These are phyloP conservation scores for Syzygium syzygioides DNA, from an alignment of 441 rosid species.

Conservation along the genomic window DNA sequence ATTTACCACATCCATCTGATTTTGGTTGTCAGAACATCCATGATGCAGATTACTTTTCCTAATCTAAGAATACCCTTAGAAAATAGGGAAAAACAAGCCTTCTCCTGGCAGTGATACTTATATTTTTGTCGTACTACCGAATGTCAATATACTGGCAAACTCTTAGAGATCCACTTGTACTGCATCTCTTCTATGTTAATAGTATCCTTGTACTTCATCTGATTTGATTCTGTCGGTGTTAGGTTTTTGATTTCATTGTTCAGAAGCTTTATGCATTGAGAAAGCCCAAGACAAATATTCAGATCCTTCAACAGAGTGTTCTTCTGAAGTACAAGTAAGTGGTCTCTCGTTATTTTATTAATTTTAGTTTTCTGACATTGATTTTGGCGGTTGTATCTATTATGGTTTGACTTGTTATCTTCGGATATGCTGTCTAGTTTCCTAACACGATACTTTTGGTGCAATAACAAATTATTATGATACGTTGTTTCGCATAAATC, in stretches of 20 bases:
- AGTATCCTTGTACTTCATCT: constrained; percentile 6
- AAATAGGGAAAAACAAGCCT: not conserved
- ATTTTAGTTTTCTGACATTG: not conserved
- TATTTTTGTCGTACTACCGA: not conserved
- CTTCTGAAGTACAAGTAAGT: constrained; percentile 94
- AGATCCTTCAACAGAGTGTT: constrained; percentile 98
- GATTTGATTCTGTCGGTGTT: constrained; percentile 4
- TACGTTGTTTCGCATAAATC: not conserved
- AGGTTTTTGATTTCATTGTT: constrained; percentile 98
- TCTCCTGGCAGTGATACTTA: not conserved
- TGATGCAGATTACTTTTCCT: not conserved
- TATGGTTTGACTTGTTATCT: not conserved
- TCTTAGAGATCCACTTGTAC: constrained; percentile 8
- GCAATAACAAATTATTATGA: not conserved
- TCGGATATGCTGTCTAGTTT: not conserved
- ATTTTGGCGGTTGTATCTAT: not conserved
- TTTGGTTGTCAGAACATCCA: not conserved
- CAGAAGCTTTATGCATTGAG: constrained; percentile 97
- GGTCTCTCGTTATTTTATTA: not conserved
- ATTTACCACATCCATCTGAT: not conserved
- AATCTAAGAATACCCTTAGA: not conserved
- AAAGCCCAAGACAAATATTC: constrained; percentile 99
- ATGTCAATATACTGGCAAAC: not conserved
- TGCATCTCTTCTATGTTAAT: constrained; percentile 3
- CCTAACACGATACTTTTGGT: not conserved